Percentiles rank a stretch among this genome's conserved stretches.
phyloP scores from a whole-genome alignment of 768 basidiomycete species.

The Hortiboletus flavorubellus region DNA sequence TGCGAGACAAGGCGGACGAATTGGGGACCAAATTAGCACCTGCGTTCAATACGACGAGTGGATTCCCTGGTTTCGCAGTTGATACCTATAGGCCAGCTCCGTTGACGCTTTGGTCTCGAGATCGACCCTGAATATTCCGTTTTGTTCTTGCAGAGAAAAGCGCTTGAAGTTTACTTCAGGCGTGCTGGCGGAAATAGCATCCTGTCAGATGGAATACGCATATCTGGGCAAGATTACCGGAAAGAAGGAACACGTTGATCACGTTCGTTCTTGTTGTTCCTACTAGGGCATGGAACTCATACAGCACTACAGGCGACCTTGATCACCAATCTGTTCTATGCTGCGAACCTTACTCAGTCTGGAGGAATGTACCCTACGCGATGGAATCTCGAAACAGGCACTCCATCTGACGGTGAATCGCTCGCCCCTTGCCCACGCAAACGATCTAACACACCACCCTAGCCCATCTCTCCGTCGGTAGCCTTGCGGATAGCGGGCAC shows the following conservation, averaged over 20 bases:
- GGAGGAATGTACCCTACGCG: conserved; percentile 61
- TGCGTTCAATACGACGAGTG: conserved; percentile 65
- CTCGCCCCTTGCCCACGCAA: background rate
- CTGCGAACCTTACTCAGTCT: conserved; percentile 41
- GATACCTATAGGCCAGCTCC: conserved; percentile 54
- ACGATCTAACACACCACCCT: background rate
- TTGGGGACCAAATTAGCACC: conserved; percentile 66
- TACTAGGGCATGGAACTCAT: background rate
- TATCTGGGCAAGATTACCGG: conserved; percentile 80
- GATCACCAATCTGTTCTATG: conserved; percentile 46
- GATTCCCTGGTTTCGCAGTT: conserved; percentile 68
- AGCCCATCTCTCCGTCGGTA: conserved; percentile 55
- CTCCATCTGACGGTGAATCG: conserved; percentile 45
- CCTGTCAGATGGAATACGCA: conserved; percentile 78
- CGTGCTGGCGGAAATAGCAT: conserved; percentile 73
- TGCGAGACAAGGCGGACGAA: conserved; percentile 71
- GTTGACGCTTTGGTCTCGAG: background rate
- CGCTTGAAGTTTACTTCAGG: conserved; percentile 21
- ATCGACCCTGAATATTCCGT: background rate
- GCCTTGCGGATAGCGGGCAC: conserved; percentile 66
- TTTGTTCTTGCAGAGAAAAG: background rate
- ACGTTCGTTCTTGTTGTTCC: conserved; percentile 35
- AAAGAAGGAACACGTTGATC: conserved; percentile 57
- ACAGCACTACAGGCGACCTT: conserved; percentile 39
- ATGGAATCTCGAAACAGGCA: conserved; percentile 50